Percentiles rank a stretch among this genome's conserved stretches.
These are phyloP conservation scores for Stentor coeruleus DNA, from an alignment of 73 alveolate species.

Conservation along the genomic window DNA sequence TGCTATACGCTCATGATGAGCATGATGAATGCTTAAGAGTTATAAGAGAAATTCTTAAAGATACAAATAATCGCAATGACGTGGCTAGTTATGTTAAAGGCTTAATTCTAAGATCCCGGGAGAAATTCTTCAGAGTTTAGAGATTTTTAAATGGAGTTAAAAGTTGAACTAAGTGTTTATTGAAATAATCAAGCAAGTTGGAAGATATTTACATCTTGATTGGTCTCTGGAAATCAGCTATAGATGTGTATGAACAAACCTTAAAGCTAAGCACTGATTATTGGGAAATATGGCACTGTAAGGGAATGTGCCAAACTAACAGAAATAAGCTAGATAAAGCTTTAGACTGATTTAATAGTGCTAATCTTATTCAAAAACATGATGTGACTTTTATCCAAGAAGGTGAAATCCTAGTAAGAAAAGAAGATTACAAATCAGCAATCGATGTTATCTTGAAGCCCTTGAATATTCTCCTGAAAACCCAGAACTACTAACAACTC, in stretches of 20 bases:
- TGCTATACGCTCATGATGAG: constrained; percentile 66
- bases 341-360: constrained; percentile 53
- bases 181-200: constrained; percentile 85
- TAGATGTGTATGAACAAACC: constrained; percentile 91
- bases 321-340: constrained; percentile 73
- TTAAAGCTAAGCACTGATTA: constrained; percentile 77
- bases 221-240: constrained; percentile 86
- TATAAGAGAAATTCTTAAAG: constrained; percentile 52
- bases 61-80: constrained; percentile 65
- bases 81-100: constrained; percentile 81
- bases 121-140: constrained; percentile 70
- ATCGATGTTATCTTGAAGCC: constrained; percentile 90
- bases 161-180: constrained; percentile 54
- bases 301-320: constrained; percentile 73
- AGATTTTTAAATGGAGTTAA: constrained; percentile 75
- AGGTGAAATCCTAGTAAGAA: constrained; percentile 70
- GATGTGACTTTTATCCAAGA: constrained; percentile 82
- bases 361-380: constrained; percentile 72
- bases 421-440: constrained; percentile 79
- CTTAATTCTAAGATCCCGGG: constrained; percentile 79
- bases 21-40: constrained; percentile 76
- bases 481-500: constrained; percentile 83
- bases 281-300: constrained; percentile 93
- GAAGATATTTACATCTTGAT: constrained; percentile 84
- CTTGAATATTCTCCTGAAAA: constrained; percentile 84